Conservation (phyloP, 805 yeast genomes). For the Saturnispora zaruensis region DNA sequence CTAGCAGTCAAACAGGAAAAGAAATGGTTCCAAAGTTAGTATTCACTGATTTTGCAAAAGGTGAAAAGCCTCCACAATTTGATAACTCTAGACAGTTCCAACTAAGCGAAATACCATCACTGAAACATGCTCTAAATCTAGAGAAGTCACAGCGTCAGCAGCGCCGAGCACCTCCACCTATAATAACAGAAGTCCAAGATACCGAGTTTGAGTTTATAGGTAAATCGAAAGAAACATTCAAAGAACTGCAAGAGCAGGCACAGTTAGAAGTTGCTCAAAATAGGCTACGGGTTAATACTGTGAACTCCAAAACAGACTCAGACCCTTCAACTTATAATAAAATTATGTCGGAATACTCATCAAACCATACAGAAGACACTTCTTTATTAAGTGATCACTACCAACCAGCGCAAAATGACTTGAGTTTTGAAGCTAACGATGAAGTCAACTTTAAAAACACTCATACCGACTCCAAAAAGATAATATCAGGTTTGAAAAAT, state of each 20-base stretch:
- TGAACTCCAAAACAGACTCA: constrained; percentile 14
- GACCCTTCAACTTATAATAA: constrained; percentile 23
- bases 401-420: neutral
- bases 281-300: constrained; percentile 7
- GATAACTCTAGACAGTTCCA: constrained; percentile 9
- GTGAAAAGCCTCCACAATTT: constrained; percentile 11
- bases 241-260: constrained; percentile 23
- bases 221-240: constrained; percentile 26
- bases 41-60: constrained; percentile 50
- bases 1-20: constrained; percentile 55
- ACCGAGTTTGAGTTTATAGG: constrained; percentile 21
- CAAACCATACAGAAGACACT: constrained; percentile 25
- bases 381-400: constrained; percentile 16
- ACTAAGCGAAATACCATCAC: constrained; percentile 15
- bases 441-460: neutral
- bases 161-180: constrained; percentile 24
- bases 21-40: constrained; percentile 49
- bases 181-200: constrained; percentile 21
- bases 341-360: constrained; percentile 23
- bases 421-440: constrained; percentile 6
- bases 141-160: constrained; percentile 10
- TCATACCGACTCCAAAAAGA: neutral
- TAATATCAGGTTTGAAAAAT: constrained; percentile 24
- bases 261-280: constrained; percentile 18
- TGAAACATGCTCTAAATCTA: constrained; percentile 7